Evolutionary conservation across 1,139 yeast species (phyloP), one percentile per base, ranked within the genome.

Genomic region (Yamadazyma kanchanaburiensis): DNA sequence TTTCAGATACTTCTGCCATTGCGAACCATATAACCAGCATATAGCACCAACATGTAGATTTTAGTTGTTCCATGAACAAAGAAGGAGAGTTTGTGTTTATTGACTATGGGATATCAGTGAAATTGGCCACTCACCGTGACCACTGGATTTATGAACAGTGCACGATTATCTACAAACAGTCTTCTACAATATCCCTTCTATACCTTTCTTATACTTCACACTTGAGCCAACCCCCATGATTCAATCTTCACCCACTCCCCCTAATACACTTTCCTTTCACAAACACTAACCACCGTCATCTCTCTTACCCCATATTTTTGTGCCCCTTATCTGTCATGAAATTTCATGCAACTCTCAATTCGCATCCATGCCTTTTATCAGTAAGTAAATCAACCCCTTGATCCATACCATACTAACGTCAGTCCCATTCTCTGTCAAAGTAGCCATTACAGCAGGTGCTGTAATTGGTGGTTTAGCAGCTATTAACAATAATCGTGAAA

Each of bases 371-470:
- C 40, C 40, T 12, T 34, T 37, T 23, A 11, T 40, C 13, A 26
- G 44, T 40, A 38, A 13, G 44, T 40, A 25, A n/a, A 11, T 11
- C 25, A 6, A 12, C 16, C 15, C 6, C 13, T 12, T 12, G 8
- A 25, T 12, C 13, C 18, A 6, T 6, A n/a, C 15, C 22, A 3
- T 26, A 35, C 39, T 34, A 36, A 39, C 39, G 3, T 13, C 32
- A 58, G 66, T 63, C 21, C 70, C 70, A 11, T 40, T 60, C n/a
- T 56, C 71, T 2, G 46, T 64, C 3, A 67, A 67, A 41, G 45
- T 55, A 5, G 72, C 72, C 4, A 34, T 66, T 12, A 53, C 65
- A 6, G 46, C 58, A 1, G 74, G 73, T 4, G 64, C 69, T 5
- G 31, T 63, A 2, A 43, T 58, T 2, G 73, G 73, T 2, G 70